phyloP scores from a whole-genome alignment of 371 early-diverging fungal genomes.

The Apophysomyces ossiformis region DNA sequence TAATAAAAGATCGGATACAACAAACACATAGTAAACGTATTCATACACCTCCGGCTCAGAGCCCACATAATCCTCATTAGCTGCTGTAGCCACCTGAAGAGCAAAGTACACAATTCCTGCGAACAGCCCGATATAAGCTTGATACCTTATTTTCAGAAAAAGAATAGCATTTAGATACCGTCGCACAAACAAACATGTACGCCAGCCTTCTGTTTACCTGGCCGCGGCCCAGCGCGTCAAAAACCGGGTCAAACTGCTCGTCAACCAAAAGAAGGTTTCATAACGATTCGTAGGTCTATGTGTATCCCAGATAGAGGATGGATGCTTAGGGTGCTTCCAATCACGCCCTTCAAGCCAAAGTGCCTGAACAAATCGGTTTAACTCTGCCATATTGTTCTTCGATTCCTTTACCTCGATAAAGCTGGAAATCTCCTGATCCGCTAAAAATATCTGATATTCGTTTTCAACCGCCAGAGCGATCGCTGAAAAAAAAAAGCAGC shows the following conservation, averaged over 20 bases:
- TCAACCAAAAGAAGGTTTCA: conserved; percentile 7
- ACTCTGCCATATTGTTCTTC: too few relatives aligned
- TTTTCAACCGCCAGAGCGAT: conserved; percentile 46
- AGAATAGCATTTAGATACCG: background rate
- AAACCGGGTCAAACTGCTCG: conserved; percentile 8
- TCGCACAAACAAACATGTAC: background rate
- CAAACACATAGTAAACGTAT: conserved; percentile 45
- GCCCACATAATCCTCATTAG: conserved; percentile 38
- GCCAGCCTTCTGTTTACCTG: conserved; percentile 12
- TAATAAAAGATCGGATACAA: conserved; percentile 36
- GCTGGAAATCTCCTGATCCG: conserved; percentile 32
- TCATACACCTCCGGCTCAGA: conserved; percentile 32
- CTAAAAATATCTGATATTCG: conserved; percentile 40
- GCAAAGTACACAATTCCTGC: conserved; percentile 33
- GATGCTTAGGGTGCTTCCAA: conserved; percentile 12
- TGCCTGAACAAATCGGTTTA: background rate
- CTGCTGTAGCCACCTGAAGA: conserved; percentile 37
- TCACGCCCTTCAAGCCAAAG: conserved; percentile 12
- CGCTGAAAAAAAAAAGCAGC: conserved; percentile 23
- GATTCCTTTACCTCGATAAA: conserved; percentile 39
- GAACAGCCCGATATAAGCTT: conserved; percentile 30
- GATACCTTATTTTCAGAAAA: conserved; percentile 27
- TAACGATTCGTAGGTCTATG: background rate
- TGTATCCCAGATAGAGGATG: conserved; percentile 9
- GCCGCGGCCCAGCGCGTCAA: conserved; percentile 45